Evolutionary conservation across 495 filamentous ascomycete species (phyloP).

Genomic region (Aspergillus panamensis): DNA sequence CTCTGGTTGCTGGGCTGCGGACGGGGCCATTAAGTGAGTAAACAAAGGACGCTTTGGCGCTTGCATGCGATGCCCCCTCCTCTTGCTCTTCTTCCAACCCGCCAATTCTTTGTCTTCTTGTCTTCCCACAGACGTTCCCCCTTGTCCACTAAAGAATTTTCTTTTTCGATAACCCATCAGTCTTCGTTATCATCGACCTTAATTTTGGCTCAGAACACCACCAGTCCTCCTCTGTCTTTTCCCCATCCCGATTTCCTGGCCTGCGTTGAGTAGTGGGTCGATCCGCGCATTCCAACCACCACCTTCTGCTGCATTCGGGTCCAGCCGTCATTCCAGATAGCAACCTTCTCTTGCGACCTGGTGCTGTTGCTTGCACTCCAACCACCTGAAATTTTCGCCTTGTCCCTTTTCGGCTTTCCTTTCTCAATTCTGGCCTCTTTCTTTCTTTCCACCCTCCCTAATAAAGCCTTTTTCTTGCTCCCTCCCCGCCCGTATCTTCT

Average conservation of each 20-base stretch:
- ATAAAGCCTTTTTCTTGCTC: not conserved
- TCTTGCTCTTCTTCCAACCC: not conserved
- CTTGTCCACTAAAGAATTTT: not conserved
- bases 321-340: slow-evolving; percentile 43
- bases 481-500: not conserved
- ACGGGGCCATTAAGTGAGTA: not conserved
- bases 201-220: not conserved
- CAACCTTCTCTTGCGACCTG: slow-evolving; percentile 31
- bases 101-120: slow-evolving; percentile 5
- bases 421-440: slow-evolving; percentile 2
- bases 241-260: slow-evolving; percentile 11
- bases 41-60: not conserved
- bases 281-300: slow-evolving; percentile 22
- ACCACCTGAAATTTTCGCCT: slow-evolving; percentile 18
- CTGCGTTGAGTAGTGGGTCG: slow-evolving; percentile 32
- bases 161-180: slow-evolving; percentile 1
- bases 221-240: not conserved
- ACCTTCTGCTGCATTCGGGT: slow-evolving; percentile 26
- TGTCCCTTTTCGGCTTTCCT: slow-evolving; percentile 16
- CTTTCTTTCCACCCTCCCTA: slow-evolving; percentile 4
- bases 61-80: not conserved
- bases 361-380: slow-evolving; percentile 31
- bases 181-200: not conserved
- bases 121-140: slow-evolving; percentile 2
- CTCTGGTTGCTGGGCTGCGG: slow-evolving; percentile 11